These are phyloP conservation scores for Hylodesmum podocarpum DNA, from an alignment of 306 rosid genomes.

Conservation along the genomic window DNA sequence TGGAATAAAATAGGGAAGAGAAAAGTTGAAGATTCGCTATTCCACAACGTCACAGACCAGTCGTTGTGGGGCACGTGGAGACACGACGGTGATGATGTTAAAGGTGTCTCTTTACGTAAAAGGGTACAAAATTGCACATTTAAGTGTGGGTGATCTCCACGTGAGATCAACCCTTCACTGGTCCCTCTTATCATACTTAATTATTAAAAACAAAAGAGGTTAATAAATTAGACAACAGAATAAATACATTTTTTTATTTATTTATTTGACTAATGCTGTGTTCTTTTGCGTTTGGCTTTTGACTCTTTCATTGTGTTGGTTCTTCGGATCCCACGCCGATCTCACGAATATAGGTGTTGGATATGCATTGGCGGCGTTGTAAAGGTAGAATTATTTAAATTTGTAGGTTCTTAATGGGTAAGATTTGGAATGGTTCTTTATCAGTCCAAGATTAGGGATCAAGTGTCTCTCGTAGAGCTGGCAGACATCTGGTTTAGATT, in stretches of 20 bases:
- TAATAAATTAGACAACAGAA: background rate
- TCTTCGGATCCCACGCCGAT: slow-evolving; percentile 7
- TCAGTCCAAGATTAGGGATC: background rate
- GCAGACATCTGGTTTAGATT: too few relatives aligned
- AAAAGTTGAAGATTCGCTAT: background rate
- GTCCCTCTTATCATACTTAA: background rate
- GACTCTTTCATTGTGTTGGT: background rate
- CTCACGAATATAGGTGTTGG: background rate
- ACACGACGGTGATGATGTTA: slow-evolving; percentile 24
- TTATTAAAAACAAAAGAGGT: background rate
- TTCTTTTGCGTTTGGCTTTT: background rate
- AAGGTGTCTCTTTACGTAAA: background rate
- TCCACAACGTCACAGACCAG: slow-evolving; percentile 27
- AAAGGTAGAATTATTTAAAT: background rate
- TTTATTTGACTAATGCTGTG: slow-evolving; percentile 8
- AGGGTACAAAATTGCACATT: background rate
- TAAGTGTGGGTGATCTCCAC: slow-evolving; percentile 31
- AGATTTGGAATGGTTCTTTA: background rate
- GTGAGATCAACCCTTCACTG: slow-evolving; percentile 16
- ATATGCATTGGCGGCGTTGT: background rate
- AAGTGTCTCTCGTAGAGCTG: background rate
- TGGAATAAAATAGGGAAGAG: background rate
- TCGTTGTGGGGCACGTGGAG: slow-evolving; percentile 44
- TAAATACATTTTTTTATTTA: background rate
- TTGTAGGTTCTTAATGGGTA: background rate